Percentiles rank a stretch among this genome's conserved stretches.
These are phyloP conservation scores for Maudiozyma serrabonitensis DNA, from an alignment of 805 yeast species.

Conservation along the genomic window DNA sequence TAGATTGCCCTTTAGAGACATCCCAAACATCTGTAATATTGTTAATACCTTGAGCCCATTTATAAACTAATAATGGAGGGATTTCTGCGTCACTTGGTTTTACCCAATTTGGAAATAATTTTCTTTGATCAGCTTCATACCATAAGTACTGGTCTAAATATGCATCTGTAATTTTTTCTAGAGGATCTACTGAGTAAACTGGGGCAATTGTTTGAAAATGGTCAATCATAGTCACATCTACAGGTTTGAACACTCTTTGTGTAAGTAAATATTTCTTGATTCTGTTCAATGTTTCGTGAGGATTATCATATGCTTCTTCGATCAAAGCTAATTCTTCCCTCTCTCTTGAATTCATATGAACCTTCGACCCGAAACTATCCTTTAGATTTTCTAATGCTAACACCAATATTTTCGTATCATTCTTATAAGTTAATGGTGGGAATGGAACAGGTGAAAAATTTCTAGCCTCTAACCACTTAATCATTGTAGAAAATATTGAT, in stretches of 20 bases:
- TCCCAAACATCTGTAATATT: constrained; percentile 76
- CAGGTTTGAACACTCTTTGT: constrained; percentile 88
- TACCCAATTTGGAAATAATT: constrained; percentile 89
- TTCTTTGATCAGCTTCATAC: constrained; percentile 87
- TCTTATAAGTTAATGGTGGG: constrained; percentile 86
- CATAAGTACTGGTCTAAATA: constrained; percentile 90
- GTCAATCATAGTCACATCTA: constrained; percentile 82
- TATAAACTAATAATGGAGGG: constrained; percentile 83
- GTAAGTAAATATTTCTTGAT: constrained; percentile 75
- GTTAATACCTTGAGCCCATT: constrained; percentile 89
- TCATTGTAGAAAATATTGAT: constrained; percentile 75
- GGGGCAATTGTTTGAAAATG: constrained; percentile 77
- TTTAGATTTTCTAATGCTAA: constrained; percentile 84
- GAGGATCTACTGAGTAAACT: constrained; percentile 78
- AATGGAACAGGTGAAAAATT: constrained; percentile 83
- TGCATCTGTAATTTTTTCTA: constrained; percentile 94
- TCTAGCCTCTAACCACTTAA: constrained; percentile 81
- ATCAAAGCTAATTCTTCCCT: constrained; percentile 88
- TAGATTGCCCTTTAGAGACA: constrained; percentile 58
- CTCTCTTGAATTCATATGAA: constrained; percentile 74
- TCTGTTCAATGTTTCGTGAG: constrained; percentile 82
- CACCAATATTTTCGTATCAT: constrained; percentile 83
- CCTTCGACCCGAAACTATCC: constrained; percentile 65
- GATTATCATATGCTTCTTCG: constrained; percentile 95
- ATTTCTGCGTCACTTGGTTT: constrained; percentile 92